Percentiles rank a stretch among this genome's conserved stretches.
Evolutionary conservation across 164 flowering plant genomes (phyloP).

Genomic region (Magnolia officinalis): DNA sequence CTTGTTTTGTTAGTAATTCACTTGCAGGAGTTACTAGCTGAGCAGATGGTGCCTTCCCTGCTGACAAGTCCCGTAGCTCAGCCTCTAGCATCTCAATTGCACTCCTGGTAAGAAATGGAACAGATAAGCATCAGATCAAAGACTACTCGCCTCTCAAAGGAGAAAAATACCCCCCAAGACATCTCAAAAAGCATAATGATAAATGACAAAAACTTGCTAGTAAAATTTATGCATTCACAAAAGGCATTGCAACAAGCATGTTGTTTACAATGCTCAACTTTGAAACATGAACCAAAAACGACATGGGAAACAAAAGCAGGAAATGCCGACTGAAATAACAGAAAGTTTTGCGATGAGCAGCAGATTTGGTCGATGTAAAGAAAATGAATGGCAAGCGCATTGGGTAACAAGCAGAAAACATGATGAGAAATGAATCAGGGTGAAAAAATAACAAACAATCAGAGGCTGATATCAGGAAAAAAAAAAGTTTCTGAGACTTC

Average conservation of each 20-base stretch:
- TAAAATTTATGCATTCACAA: not conserved
- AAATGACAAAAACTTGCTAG: not conserved
- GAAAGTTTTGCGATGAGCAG: no score
- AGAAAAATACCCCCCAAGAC: not conserved
- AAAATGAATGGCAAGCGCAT: no score
- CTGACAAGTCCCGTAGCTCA: conserved; percentile 41
- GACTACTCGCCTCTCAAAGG: not conserved
- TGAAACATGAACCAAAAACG: not conserved
- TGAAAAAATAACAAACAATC: no score
- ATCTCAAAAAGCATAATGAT: conserved; percentile 3
- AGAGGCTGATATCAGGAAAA: no score
- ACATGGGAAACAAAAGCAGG: not conserved
- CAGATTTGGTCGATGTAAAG: no score
- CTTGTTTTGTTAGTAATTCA: conserved; percentile 24
- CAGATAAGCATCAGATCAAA: not conserved
- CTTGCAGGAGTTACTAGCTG: conserved; percentile 25
- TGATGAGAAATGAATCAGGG: no score
- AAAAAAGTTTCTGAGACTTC: not conserved
- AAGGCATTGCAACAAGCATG: not conserved
- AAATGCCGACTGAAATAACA: not conserved
- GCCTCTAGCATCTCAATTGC: conserved; percentile 76
- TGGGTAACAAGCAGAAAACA: no score
- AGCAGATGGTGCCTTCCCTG: conserved; percentile 22
- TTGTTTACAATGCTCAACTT: not conserved
- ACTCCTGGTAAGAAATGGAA: conserved; percentile 47